Evolutionary conservation across 257 asterid genomes (phyloP).

Genomic region (Forsythia viridissima): DNA sequence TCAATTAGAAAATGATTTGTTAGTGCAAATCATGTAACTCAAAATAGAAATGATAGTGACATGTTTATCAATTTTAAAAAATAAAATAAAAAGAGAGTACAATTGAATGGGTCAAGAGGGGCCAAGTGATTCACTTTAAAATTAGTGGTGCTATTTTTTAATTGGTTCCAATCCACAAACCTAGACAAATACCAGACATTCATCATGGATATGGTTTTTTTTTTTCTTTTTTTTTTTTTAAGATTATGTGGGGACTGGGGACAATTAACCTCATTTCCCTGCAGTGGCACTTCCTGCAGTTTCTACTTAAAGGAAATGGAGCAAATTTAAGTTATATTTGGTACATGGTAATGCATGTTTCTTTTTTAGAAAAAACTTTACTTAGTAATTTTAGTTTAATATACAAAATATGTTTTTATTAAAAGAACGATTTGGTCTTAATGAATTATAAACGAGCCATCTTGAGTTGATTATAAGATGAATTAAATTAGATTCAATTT

Average conservation of each 20-base stretch:
- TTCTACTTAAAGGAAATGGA: too few relatives aligned
- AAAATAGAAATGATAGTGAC: constrained; percentile 22
- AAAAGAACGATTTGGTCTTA: too few relatives aligned
- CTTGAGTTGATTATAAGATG: too few relatives aligned
- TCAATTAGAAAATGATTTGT: constrained; percentile 2
- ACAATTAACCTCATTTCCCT: neutral
- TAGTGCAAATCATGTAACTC: constrained; percentile 4
- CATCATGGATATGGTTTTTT: neutral
- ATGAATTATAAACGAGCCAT: too few relatives aligned
- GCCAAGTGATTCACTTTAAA: neutral
- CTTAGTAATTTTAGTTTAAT: too few relatives aligned
- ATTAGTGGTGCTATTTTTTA: neutral
- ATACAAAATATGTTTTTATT: too few relatives aligned
- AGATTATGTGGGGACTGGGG: neutral
- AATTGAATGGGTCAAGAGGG: constrained; percentile 20
- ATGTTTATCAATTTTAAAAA: neutral
- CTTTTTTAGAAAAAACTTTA: too few relatives aligned
- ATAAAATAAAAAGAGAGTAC: neutral
- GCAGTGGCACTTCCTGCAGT: neutral
- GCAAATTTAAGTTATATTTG: too few relatives aligned
- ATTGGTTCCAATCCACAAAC: neutral
- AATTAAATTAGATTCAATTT: too few relatives aligned
- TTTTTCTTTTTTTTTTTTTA: too few relatives aligned
- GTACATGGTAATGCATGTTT: too few relatives aligned
- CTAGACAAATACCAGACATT: neutral